phyloP scores from a whole-genome alignment of 192 early-diverging fungal genomes.

The Podila minutissima region DNA sequence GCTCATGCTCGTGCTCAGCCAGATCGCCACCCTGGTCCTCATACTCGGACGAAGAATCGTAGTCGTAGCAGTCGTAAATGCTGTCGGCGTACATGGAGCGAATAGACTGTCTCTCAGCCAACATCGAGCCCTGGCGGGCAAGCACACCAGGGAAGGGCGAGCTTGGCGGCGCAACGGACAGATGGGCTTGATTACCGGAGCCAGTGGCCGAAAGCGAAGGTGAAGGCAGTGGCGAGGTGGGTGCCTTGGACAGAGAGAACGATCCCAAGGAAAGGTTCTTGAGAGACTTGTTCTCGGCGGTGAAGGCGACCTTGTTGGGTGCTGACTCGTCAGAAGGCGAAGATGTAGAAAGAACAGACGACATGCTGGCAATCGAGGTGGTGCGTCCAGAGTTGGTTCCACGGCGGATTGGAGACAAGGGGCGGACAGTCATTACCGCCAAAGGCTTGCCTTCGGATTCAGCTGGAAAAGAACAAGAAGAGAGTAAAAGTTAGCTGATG shows the following conservation, averaged over 20 bases:
- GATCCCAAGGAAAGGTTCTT: conserved; percentile 16
- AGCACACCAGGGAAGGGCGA: conserved; percentile 27
- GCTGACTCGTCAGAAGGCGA: conserved; percentile 5
- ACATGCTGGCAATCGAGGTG: conserved; percentile 22
- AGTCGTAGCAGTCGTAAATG: conserved; percentile 51
- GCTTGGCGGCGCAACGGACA: neutral
- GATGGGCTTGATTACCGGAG: neutral
- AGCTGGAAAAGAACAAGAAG: neutral
- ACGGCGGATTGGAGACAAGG: conserved; percentile 47
- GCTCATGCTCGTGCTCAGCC: neutral
- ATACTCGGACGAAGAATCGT: conserved; percentile 40
- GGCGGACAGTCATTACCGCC: conserved; percentile 21
- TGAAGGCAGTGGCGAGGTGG: conserved; percentile 43
- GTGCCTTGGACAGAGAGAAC: conserved; percentile 27
- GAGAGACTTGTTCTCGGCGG: neutral
- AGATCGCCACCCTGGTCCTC: conserved; percentile 10
- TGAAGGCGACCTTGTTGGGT: neutral
- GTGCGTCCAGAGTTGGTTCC: conserved; percentile 7
- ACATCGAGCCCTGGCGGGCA: conserved; percentile 25
- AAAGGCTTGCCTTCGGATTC: conserved; percentile 2
- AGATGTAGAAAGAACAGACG: conserved; percentile 23
- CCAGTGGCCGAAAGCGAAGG: conserved; percentile 7
- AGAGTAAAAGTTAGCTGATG: neutral
- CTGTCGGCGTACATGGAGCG: conserved; percentile 48
- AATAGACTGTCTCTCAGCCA: conserved; percentile 32